phyloP scores from a whole-genome alignment of 1,139 yeast genomes.

The Candida pseudoviswanathii region DNA sequence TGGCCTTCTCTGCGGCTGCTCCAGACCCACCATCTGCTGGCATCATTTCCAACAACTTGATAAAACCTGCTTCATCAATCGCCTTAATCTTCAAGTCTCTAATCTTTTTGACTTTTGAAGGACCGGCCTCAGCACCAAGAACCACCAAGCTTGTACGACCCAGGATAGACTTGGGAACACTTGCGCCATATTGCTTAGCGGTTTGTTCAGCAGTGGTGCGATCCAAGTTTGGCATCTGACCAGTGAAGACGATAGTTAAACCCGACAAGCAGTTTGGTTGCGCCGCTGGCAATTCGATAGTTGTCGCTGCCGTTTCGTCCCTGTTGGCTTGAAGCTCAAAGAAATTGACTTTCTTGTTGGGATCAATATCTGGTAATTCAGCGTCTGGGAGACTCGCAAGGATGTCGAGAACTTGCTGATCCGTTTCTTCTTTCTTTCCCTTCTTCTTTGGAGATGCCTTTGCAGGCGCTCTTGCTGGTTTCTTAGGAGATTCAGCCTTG shows the following conservation, averaged over 20 bases:
- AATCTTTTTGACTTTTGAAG: constrained; percentile 86
- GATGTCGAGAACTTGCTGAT: constrained; percentile 51
- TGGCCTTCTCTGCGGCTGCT: constrained; percentile 71
- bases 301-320: constrained; percentile 35
- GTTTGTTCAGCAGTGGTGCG: constrained; percentile 74
- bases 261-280: constrained; percentile 84
- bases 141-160: constrained; percentile 88
- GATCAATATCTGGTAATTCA: constrained; percentile 55
- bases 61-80: constrained; percentile 84
- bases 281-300: constrained; percentile 66
- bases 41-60: constrained; percentile 72
- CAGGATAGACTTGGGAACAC: constrained; percentile 84
- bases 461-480: background rate
- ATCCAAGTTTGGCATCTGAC: constrained; percentile 77
- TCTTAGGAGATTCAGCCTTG: background rate
- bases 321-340: constrained; percentile 27
- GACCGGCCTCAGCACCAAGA: constrained; percentile 95
- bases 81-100: constrained; percentile 73
- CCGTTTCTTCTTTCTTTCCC: background rate
- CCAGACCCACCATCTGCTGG: constrained; percentile 94
- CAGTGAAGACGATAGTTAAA: constrained; percentile 90
- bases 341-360: constrained; percentile 54
- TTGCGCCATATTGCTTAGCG: constrained; percentile 91
- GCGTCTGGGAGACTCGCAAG: constrained; percentile 70
- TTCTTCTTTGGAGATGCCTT: constrained; percentile 12